Evolutionary conservation across 2,329 filamentous ascomycete species (phyloP), one percentile per base, ranked within the genome.

Genomic region (Camillea tinctor): DNA sequence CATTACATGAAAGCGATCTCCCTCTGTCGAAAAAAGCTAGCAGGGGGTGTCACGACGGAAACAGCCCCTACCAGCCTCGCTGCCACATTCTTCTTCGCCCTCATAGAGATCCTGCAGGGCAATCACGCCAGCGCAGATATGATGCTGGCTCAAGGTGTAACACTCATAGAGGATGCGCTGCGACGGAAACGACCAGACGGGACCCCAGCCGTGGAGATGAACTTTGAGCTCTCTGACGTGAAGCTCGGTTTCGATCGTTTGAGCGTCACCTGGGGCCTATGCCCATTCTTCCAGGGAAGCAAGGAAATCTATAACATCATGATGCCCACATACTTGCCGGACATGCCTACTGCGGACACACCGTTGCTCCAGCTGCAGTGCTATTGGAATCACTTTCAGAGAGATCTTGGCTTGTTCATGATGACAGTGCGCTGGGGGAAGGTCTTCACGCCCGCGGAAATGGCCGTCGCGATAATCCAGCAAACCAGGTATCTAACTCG

Each of bases 41-140:
- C 52, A 13, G 52, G 48, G 2, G 67, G 67, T n/a, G 36, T 69
- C 19, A 66, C 64, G 5, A 48, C 60, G 0, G 20, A 51, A 6
- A 66, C 59, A 0, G 55, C 65, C 30, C 61, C 58, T 4, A 56
- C 65, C 1, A 64, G 61, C 40, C 52, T 69, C 4, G 61, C 64
- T 2, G 60, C 59, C 15, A 64, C 65, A 1, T 69, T 69, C 57
- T 64, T 68, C 56, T 69, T 68, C 57, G 57, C 64, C 36, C 19
- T 66, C 50, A 61, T 69, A 54, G 67, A 69, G 61, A 60, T 68
- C 11, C 49, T 69, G 7, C 65, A 67, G 19, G 66, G 64, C 1
- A 68, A 69, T 26, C 50, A 66, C 15, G 24, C 58, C 50, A 60
- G 62, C 6, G 67, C 61, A 1, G 62, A 67, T 40, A 63, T 59